A percentile compares a stretch with the other conserved stretches of the same genome.
Conservation (phyloP, 257 asterid genomes). For the Perilla frutescens region DNA sequence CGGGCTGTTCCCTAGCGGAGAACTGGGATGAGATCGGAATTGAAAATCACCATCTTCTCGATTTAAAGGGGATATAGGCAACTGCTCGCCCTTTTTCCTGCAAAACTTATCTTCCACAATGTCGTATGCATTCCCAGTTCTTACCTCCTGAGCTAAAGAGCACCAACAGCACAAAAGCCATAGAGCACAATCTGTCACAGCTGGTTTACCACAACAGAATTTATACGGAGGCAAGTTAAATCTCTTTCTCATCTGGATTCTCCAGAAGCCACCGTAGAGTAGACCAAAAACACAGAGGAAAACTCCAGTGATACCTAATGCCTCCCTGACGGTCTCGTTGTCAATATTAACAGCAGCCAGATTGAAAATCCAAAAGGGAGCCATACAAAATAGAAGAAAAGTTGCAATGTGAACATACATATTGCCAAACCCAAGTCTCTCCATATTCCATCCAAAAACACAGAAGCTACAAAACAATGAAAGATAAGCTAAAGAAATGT, state of each 20-base stretch:
- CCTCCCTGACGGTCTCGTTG: conserved; percentile 67
- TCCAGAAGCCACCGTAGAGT: conserved; percentile 94
- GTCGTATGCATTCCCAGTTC: conserved; percentile 83
- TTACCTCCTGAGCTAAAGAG: conserved; percentile 82
- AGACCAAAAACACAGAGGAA: conserved; percentile 81
- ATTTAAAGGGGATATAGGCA: conserved; percentile 53
- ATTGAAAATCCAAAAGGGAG: conserved; percentile 88
- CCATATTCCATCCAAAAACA: conserved; percentile 98
- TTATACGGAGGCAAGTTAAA: conserved; percentile 69
- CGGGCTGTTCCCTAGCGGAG: conserved; percentile 16
- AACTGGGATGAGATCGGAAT: conserved; percentile 33
- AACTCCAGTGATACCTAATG: conserved; percentile 71
- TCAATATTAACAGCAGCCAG: conserved; percentile 83
- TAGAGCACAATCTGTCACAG: conserved; percentile 67
- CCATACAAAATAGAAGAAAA: conserved; percentile 83
- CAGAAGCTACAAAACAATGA: conserved; percentile 86
- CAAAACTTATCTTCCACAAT: conserved; percentile 72
- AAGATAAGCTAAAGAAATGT: conserved; percentile 82
- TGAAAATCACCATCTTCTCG: conserved; percentile 64
- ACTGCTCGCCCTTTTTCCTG: conserved; percentile 40
- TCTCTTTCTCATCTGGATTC: conserved; percentile 90
- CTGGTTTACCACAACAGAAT: conserved; percentile 68
- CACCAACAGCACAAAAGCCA: conserved; percentile 99
- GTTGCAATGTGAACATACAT: conserved; percentile 95
- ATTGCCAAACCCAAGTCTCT: conserved; percentile 89